Base-by-base conservation (phyloP, 441 rosid genomes). In the Gossypium davidsonii region DNA sequence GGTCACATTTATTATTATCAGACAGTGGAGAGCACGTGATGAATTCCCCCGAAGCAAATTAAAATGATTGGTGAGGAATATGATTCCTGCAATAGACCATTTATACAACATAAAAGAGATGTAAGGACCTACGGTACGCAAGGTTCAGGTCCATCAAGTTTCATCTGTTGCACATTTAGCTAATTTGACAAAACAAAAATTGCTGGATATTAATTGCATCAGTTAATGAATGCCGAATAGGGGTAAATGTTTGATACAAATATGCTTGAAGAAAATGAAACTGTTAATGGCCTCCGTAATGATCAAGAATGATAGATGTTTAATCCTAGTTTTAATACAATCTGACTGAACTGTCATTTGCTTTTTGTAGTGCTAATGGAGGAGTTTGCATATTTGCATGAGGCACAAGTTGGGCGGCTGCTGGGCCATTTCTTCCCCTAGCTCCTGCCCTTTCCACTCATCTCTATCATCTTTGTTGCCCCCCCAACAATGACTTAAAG, bases 141-240 rank as follows among this genome's bases (percentile, higher is more conserved):
- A 28, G 31, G 31, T 28, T 3, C 31, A 76, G 99, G 98, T 25
- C 92, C 97, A 46, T 92, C 91, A 75, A 94, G 86, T 88, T 91
- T 92, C 88, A 94, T 88, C 87, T 94, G 98, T 58, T 93, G 89
- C 51, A 91, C 81, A 79, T 88, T 92, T 5, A 90, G 90, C 67
- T 90, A 96, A 82, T 92, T 94, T 8, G 91, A 91, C 70, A 89
- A 76, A 62, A 90, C 83, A 4, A 87, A 89, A 73, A 92, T 87
- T 83, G 6, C 34, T 4, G 34, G 34, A 31, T 31, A 31, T 31
- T 31, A 31, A 31, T 31, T 31, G 6, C 6, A 31, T 31, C 34
- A 31, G 34, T 31, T 31, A 31, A 4, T 4, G 34, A 31, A 31
- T 31, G 34, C 34, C 6, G 34, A 28, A 31, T 4, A 5, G 6